These are phyloP conservation scores for Diaporthe vaccinii DNA, from an alignment of 2,329 filamentous ascomycete genomes.

Conservation along the genomic window DNA sequence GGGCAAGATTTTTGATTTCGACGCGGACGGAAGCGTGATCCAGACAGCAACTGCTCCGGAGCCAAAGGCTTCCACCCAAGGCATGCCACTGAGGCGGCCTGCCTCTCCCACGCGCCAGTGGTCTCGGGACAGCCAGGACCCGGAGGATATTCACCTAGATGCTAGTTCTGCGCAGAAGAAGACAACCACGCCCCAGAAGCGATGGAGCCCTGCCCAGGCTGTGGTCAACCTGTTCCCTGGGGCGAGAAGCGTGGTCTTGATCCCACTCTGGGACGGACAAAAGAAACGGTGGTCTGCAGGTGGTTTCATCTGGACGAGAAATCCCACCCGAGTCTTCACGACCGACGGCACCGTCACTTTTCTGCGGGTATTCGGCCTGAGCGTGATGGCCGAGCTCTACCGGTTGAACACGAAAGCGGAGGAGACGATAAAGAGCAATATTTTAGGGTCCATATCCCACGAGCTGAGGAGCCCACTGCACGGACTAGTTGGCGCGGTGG, in stretches of 20 bases:
- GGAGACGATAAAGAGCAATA: constrained; percentile 67
- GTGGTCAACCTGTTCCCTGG: constrained; percentile 56
- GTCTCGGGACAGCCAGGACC: constrained; percentile 24
- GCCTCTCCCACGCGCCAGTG: constrained; percentile 20
- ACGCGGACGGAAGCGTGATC: constrained; percentile 50
- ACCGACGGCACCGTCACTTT: constrained; percentile 64
- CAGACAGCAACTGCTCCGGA: constrained; percentile 44
- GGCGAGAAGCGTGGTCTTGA: constrained; percentile 60
- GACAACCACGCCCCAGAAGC: neutral
- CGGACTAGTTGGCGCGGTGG: constrained; percentile 68
- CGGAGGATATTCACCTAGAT: constrained; percentile 15
- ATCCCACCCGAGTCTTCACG: constrained; percentile 58
- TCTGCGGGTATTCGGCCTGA: constrained; percentile 64
- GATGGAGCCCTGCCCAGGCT: constrained; percentile 43
- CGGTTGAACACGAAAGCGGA: constrained; percentile 55
- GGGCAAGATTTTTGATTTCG: constrained; percentile 62
- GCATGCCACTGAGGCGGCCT: neutral
- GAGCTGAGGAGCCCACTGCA: constrained; percentile 73
- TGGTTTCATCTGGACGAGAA: constrained; percentile 63
- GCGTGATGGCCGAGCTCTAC: constrained; percentile 69
- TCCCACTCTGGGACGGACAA: constrained; percentile 59
- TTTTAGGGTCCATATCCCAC: constrained; percentile 72
- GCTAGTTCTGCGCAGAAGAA: constrained; percentile 5
- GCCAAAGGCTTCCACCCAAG: constrained; percentile 21
- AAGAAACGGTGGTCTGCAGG: constrained; percentile 63